Percentiles rank a stretch among this genome's conserved stretches.
These are phyloP conservation scores for Calonectria pseudoreteaudii DNA, from an alignment of 2,329 filamentous ascomycete genomes.

Conservation along the genomic window DNA sequence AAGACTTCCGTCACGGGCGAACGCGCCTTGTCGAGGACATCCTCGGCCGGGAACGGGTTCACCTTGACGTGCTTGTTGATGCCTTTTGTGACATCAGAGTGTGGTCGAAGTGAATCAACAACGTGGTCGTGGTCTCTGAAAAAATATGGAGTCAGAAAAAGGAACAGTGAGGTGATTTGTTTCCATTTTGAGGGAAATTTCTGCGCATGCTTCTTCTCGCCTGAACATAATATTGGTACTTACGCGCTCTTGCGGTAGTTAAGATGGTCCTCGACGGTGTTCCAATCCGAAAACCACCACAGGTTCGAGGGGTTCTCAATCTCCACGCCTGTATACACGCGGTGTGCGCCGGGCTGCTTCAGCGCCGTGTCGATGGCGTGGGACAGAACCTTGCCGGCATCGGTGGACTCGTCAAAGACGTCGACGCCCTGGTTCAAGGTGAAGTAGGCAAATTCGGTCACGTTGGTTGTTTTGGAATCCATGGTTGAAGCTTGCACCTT, in stretches of 20 bases:
- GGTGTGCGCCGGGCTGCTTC: slow-evolving; percentile 38
- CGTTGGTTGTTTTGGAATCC: slow-evolving; percentile 30
- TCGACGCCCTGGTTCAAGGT: slow-evolving; percentile 32
- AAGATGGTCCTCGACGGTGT: slow-evolving; percentile 33
- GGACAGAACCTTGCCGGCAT: slow-evolving; percentile 29
- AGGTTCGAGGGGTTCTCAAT: slow-evolving; percentile 39
- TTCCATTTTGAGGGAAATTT: not conserved
- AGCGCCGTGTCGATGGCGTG: slow-evolving; percentile 32
- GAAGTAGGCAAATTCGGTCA: slow-evolving; percentile 39
- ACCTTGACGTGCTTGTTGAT: slow-evolving; percentile 39
- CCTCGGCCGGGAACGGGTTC: slow-evolving; percentile 35
- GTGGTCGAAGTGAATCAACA: slow-evolving; percentile 34
- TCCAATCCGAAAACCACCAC: slow-evolving; percentile 44
- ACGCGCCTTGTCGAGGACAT: slow-evolving; percentile 34
- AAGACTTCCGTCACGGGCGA: slow-evolving; percentile 38
- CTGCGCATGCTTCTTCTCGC: not conserved
- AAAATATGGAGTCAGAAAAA: not conserved
- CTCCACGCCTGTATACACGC: slow-evolving; percentile 37
- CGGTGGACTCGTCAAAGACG: slow-evolving; percentile 24
- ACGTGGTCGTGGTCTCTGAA: slow-evolving; percentile 23
- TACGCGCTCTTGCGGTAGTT: slow-evolving; percentile 34
- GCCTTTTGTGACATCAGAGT: slow-evolving; percentile 28
- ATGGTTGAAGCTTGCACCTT: slow-evolving; percentile 15
- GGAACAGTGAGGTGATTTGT: not conserved
- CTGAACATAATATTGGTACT: not conserved